Evolutionary conservation across 257 asterid species (phyloP).

Genomic region (Petunia axillaris): DNA sequence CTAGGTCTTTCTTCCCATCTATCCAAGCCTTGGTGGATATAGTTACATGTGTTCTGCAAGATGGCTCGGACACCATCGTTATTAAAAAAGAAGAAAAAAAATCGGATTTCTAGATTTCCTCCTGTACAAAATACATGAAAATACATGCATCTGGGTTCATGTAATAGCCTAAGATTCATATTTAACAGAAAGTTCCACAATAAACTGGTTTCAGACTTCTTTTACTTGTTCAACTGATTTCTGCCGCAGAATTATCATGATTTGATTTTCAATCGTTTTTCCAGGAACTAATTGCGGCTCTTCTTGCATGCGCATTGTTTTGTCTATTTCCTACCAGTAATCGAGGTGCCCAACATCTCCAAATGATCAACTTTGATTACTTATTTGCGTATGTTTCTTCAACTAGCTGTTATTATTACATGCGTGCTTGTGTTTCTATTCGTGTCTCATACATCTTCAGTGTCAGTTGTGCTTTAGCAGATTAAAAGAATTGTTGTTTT

Average conservation of each 20-base stretch:
- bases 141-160: neutral
- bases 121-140: neutral
- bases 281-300: slow-evolving; percentile 90
- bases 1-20: too few relatives aligned
- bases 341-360: slow-evolving; percentile 73
- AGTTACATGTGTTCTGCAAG: too few relatives aligned
- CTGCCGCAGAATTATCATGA: slow-evolving; percentile 5
- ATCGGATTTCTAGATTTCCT: neutral
- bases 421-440: neutral
- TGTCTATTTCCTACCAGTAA: slow-evolving; percentile 73
- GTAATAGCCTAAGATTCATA: neutral
- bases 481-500: neutral
- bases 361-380: slow-evolving; percentile 70
- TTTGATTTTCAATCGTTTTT: neutral
- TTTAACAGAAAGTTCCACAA: neutral
- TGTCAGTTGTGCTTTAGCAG: neutral
- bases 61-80: too few relatives aligned
- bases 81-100: neutral
- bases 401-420: slow-evolving; percentile 18
- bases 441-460: neutral
- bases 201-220: neutral
- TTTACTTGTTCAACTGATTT: neutral
- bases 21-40: too few relatives aligned
- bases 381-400: slow-evolving; percentile 74
- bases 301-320: slow-evolving; percentile 80